These are phyloP conservation scores for Fusarium sp. DNA, from an alignment of 2,329 filamentous ascomycete genomes.

Conservation along the genomic window DNA sequence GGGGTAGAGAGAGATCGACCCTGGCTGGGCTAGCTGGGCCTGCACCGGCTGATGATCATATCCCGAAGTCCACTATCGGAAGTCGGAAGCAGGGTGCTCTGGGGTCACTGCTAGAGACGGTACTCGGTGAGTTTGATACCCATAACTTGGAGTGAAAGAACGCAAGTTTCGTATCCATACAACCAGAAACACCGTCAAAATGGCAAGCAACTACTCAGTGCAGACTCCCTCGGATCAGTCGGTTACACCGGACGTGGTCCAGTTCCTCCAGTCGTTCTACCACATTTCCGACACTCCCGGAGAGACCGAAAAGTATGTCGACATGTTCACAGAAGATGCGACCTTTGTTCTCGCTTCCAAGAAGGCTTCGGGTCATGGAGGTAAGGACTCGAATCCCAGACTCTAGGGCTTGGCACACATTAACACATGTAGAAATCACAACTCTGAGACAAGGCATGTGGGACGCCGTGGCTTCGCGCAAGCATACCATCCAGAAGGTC, in stretches of 20 bases:
- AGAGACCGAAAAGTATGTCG: conserved; percentile 32
- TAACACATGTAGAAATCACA: conserved; percentile 27
- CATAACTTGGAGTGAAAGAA: background rate
- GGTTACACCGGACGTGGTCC: conserved; percentile 21
- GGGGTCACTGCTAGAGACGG: background rate
- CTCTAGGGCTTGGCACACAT: too few relatives aligned
- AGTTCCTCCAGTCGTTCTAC: conserved; percentile 28
- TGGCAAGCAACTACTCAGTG: conserved; percentile 27
- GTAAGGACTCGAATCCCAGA: background rate
- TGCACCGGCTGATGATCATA: background rate
- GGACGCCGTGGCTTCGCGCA: conserved; percentile 34
- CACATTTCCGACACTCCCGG: conserved; percentile 30
- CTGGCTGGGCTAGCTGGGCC: background rate
- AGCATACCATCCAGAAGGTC: conserved; percentile 29
- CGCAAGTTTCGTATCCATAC: background rate
- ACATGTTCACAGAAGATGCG: conserved; percentile 28
- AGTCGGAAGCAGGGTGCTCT: conserved; percentile 28
- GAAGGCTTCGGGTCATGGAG: conserved; percentile 21
- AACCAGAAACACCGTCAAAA: conserved; percentile 4
- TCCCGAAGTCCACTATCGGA: conserved; percentile 26
- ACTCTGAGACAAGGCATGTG: conserved; percentile 33
- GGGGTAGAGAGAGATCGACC: conserved; percentile 26
- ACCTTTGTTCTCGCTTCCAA: conserved; percentile 32
- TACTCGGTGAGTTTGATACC: background rate
- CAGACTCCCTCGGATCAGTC: conserved; percentile 29